A percentile compares a stretch with the other conserved stretches of the same genome.
Evolutionary conservation across 140 eudicot species (phyloP).

Genomic region (Stevia rebaudiana): DNA sequence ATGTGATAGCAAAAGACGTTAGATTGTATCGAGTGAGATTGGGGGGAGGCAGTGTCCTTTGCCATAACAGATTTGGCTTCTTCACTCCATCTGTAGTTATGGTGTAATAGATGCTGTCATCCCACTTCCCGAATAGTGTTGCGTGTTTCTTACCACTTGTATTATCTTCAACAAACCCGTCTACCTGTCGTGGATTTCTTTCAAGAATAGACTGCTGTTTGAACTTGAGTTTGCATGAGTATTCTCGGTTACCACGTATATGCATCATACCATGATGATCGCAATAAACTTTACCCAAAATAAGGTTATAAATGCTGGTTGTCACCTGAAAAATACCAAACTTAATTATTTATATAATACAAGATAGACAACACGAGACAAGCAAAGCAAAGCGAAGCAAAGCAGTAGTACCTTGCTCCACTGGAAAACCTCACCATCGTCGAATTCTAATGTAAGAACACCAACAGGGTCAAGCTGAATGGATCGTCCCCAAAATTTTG

Average conservation of each 20-base stretch:
- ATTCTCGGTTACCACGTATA: slow-evolving; percentile 61
- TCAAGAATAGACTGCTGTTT: slow-evolving; percentile 82
- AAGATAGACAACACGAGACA: neutral
- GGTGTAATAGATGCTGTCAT: slow-evolving; percentile 67
- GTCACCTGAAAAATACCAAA: slow-evolving; percentile 87
- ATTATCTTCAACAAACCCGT: slow-evolving; percentile 73
- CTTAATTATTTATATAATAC: too few relatives aligned
- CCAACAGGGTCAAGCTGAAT: slow-evolving; percentile 96
- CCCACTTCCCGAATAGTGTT: slow-evolving; percentile 79
- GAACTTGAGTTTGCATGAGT: slow-evolving; percentile 76
- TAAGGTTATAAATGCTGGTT: slow-evolving; percentile 71
- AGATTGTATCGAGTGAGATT: slow-evolving; percentile 77
- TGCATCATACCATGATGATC: slow-evolving; percentile 89
- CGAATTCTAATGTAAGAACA: slow-evolving; percentile 64
- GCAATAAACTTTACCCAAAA: slow-evolving; percentile 75
- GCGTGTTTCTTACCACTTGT: slow-evolving; percentile 54
- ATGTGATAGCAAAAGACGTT: slow-evolving; percentile 71
- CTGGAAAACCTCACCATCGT: slow-evolving; percentile 83
- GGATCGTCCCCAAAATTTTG: slow-evolving; percentile 83
- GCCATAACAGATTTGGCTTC: slow-evolving; percentile 48
- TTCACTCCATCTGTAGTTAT: slow-evolving; percentile 22
- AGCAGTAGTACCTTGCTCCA: slow-evolving; percentile 75
- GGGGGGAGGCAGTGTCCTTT: slow-evolving; percentile 50
- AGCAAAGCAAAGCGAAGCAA: neutral
- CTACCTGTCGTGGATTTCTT: slow-evolving; percentile 75